Evolutionary conservation across 352 stramenopile genomes (phyloP), one percentile per base, ranked within the genome.

Genomic region (Chloridella minuta): DNA sequence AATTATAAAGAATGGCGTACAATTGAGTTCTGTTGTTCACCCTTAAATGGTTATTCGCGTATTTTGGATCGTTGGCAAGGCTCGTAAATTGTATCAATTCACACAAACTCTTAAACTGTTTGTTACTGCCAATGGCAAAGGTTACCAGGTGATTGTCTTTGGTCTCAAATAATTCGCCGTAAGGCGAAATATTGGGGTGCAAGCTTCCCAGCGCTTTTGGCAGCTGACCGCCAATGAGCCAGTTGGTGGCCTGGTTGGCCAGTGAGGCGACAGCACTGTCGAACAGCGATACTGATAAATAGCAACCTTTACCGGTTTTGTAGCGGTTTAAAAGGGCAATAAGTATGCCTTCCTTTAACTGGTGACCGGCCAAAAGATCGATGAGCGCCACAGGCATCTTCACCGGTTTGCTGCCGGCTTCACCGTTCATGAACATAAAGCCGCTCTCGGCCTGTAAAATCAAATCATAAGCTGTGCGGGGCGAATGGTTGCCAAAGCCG

Each of bases 221-320:
- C 0, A 88, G 18, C 10, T 27, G 49, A 18, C 85, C 85, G 23
- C 66, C 86, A n/a, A 86, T 88, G 27, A 88, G 49, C 16, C 80
- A 88, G 86, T 87, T 87, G 49, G 87, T 88, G 2, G 87, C 87
- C 40, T 88, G 87, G 51, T 88, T 88, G 2, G 51, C 83, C 18
- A 88, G 86, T 21, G 86, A 86, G 16, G 87, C 85, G 0, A 88
- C 49, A 18, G 86, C 86, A 18, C 23, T 88, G 28, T 21, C 86
- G 4, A 88, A 86, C 22, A 88, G 49, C 21, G 87, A 88, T 2
- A 88, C 86, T 21, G 87, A 86, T 23, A 88, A 52, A 2, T 27
- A 24, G 2, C n/a, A 86, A 2, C 87, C 87, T 85, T 88, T 80
- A 28, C 49, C 87, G 18, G 85, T 88, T 2, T 49, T 2, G 85